Conservation (phyloP, 2,329 filamentous ascomycete genomes). For the Lachnellula subtilissima region DNA sequence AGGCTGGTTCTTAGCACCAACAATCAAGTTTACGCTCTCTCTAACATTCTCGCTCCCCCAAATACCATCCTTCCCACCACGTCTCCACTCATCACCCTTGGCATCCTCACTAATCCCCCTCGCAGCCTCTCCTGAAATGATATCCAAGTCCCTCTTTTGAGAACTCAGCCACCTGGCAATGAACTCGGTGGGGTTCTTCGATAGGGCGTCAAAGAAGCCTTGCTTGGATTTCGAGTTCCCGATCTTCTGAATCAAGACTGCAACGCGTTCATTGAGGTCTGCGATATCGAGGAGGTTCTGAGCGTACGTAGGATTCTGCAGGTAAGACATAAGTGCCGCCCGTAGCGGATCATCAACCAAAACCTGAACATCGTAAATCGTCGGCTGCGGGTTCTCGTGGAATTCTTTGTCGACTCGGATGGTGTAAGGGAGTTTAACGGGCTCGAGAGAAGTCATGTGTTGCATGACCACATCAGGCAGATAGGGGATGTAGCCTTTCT, state of each 20-base stretch:
- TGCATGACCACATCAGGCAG: slow-evolving; percentile 74
- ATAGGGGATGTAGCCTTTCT: slow-evolving; percentile 79
- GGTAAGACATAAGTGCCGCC: slow-evolving; percentile 58
- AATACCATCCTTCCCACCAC: slow-evolving; percentile 54
- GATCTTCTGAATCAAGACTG: slow-evolving; percentile 76
- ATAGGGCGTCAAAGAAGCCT: slow-evolving; percentile 74
- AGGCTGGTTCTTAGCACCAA: slow-evolving; percentile 28
- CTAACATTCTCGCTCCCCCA: slow-evolving; percentile 59
- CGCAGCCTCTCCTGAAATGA: slow-evolving; percentile 32
- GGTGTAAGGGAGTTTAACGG: slow-evolving; percentile 82
- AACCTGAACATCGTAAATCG: slow-evolving; percentile 86
- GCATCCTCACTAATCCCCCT: slow-evolving; percentile 53
- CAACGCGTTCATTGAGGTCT: slow-evolving; percentile 77
- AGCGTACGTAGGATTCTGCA: slow-evolving; percentile 66
- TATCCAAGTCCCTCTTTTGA: slow-evolving; percentile 58
- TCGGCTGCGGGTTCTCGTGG: slow-evolving; percentile 68
- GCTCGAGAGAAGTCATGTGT: slow-evolving; percentile 74
- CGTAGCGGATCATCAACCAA: slow-evolving; percentile 78
- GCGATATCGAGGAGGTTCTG: slow-evolving; percentile 71
- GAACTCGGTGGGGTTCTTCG: slow-evolving; percentile 78
- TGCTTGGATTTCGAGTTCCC: slow-evolving; percentile 85
- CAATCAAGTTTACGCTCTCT: slow-evolving; percentile 58
- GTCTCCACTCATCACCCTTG: slow-evolving; percentile 64
- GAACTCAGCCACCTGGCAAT: slow-evolving; percentile 83
- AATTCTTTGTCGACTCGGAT: slow-evolving; percentile 87